These are phyloP conservation scores for Penicillium expansum DNA, from an alignment of 2,329 filamentous ascomycete species.

Conservation along the genomic window DNA sequence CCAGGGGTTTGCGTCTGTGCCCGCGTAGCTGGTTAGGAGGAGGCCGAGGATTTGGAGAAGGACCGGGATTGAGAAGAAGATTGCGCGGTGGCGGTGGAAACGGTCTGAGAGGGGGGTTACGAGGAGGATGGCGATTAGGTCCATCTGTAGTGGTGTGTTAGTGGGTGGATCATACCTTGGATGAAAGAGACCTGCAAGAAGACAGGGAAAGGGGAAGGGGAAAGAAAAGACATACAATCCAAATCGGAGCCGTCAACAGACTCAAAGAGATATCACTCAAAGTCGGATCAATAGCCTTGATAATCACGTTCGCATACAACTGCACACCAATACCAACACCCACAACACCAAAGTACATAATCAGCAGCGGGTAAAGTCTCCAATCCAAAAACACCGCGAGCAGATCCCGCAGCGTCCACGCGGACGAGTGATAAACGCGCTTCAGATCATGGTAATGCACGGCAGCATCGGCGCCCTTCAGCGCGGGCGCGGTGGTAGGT, in stretches of 20 bases:
- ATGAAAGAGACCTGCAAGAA: neutral
- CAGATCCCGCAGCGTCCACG: constrained; percentile 72
- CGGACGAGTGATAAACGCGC: constrained; percentile 71
- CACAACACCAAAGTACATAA: constrained; percentile 96
- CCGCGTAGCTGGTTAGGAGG: constrained; percentile 73
- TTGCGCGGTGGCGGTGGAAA: constrained; percentile 73
- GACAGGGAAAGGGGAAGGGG: fast-evolving
- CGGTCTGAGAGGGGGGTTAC: constrained; percentile 83
- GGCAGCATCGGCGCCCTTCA: constrained; percentile 72
- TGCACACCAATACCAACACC: constrained; percentile 89
- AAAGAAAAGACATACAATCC: constrained; percentile 63
- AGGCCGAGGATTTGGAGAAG: constrained; percentile 79
- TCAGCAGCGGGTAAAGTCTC: constrained; percentile 77
- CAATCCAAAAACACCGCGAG: constrained; percentile 72
- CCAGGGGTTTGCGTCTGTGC: constrained; percentile 63
- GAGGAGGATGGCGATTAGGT: constrained; percentile 80
- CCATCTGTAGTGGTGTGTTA: constrained; percentile 57
- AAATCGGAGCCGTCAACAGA: constrained; percentile 84
- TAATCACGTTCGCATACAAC: constrained; percentile 83
- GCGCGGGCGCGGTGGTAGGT: constrained; percentile 66
- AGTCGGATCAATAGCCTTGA: constrained; percentile 69
- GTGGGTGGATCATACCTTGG: neutral
- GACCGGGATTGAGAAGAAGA: constrained; percentile 76
- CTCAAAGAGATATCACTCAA: constrained; percentile 74
- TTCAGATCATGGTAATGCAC: constrained; percentile 81